These are phyloP conservation scores for Pseudogymnoascus sp. DNA, from an alignment of 2,329 filamentous ascomycete genomes.

Conservation along the genomic window DNA sequence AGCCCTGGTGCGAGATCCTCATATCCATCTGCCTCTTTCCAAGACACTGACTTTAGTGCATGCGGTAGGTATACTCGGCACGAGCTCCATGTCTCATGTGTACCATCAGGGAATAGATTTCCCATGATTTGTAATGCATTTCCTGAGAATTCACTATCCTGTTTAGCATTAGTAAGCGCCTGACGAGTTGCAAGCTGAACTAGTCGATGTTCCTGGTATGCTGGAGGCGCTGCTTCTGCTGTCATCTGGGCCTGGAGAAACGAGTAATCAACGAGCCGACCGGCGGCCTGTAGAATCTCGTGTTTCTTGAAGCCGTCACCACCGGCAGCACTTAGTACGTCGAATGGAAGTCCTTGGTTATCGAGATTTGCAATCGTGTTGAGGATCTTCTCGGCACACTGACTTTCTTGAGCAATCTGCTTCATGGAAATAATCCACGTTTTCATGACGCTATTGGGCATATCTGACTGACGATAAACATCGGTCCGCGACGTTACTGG, in stretches of 20 bases:
- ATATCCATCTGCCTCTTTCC: conserved; percentile 21
- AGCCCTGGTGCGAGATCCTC: conserved; percentile 14
- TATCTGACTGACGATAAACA: conserved; percentile 23
- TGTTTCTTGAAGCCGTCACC: conserved; percentile 14
- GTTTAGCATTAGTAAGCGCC: conserved; percentile 12
- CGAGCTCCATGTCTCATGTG: conserved; percentile 18
- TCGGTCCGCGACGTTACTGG: conserved; percentile 46
- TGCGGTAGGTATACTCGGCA: conserved; percentile 28
- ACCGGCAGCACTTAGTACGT: conserved; percentile 22
- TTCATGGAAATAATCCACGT: conserved; percentile 31
- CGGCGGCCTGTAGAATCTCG: conserved; percentile 20
- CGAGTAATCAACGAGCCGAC: conserved; percentile 29
- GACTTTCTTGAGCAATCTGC: conserved; percentile 25
- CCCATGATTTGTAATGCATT: conserved; percentile 21
- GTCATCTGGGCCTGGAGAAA: conserved; percentile 23
- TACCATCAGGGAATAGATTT: conserved; percentile 19
- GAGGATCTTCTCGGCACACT: conserved; percentile 26
- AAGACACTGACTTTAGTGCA: conserved; percentile 22
- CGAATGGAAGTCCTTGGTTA: conserved; percentile 27
- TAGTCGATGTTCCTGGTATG: conserved; percentile 18
- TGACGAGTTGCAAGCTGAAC: conserved; percentile 15
- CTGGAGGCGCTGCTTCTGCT: conserved; percentile 10
- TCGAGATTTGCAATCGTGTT: conserved; percentile 29
- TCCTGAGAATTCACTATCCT: conserved; percentile 21
- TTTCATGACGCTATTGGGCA: conserved; percentile 29